Conservation (phyloP, 352 stramenopile genomes). For the Phytopythium kandeliae region DNA sequence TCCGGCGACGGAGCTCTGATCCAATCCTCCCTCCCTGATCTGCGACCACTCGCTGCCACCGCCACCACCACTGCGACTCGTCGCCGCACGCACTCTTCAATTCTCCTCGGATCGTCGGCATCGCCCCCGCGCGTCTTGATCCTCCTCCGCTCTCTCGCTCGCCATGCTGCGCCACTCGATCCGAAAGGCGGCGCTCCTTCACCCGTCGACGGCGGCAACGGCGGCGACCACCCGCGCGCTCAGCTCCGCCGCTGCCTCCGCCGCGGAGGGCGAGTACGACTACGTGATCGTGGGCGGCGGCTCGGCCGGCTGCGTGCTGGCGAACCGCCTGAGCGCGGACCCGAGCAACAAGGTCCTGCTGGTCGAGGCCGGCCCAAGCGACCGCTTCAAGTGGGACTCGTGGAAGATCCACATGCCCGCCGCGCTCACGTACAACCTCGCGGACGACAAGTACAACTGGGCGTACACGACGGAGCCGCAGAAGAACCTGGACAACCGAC, state of each 20-base stretch:
- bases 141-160: neutral
- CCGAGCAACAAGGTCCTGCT: conserved; percentile 82
- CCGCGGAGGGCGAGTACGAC: conserved; percentile 54
- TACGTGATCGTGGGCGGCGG: conserved; percentile 92
- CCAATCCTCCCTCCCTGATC: no score
- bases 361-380: conserved; percentile 85
- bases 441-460: conserved; percentile 86
- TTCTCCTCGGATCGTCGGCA: no score
- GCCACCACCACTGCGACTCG: no score
- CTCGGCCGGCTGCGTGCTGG: conserved; percentile 88
- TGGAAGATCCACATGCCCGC: conserved; percentile 91
- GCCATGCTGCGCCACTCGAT: conserved; percentile 22
- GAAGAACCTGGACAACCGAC: conserved; percentile 71
- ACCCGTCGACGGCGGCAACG: neutral
- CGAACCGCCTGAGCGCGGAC: conserved; percentile 85
- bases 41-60: no score
- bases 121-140: no score
- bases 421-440: conserved; percentile 82
- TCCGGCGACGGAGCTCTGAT: no score
- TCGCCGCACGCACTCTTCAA: no score
- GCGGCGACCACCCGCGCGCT: conserved; percentile 11
- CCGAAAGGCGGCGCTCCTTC: conserved; percentile 1
- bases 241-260: conserved; percentile 8
- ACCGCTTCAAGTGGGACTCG: conserved; percentile 82
- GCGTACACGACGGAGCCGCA: conserved; percentile 83